Evolutionary conservation across 352 stramenopile genomes (phyloP), one percentile per base, ranked within the genome.

Genomic region (Phytophthora foliorum): DNA sequence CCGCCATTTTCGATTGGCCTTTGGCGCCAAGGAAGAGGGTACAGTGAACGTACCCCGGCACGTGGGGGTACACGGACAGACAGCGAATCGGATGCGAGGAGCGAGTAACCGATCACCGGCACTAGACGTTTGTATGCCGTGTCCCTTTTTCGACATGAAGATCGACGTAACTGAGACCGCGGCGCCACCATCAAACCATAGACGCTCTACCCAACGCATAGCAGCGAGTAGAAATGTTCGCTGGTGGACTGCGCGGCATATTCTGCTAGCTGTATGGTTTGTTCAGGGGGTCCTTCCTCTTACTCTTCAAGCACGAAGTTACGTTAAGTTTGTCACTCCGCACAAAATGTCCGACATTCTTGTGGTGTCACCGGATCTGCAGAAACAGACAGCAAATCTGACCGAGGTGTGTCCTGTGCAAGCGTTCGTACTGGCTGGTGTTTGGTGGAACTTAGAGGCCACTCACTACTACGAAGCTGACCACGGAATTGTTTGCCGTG

Each of bases 1-100:
- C 86, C 46, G 81, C 71, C 85, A 90, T 49, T 24, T 46, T 45
- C 38, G 4, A 19, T 24, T 45, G 51, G 17, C 29, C 38, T 22
- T 45, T 49, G 42, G 42, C 42, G 42, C 42, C 42, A 25, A 27
- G 4, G 42, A n/a, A 25, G 42, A 17, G 21, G 39, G n/a, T 46
- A 46, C 14, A 2, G 2, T n/a, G n/a, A n/a, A n/a, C 19, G 36
- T 42, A 42, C 9, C 29, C 36, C 36, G n/a, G n/a, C 14, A 19
- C 4, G 14, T 42, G 17, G 17, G n/a, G 42, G 21, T 49, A 49
- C 42, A 19, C n/a, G 4, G 19, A 29, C n/a, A n/a, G 19, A 49
- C 42, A 45, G 38, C 38, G 16, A 45, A 45, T 45, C 14, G n/a
- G 38, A 45, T 0, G 38, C 38, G n/a, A n/a, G n/a, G n/a, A n/a